These are phyloP conservation scores for Eimeria acervulina DNA, from an alignment of 169 alveolate genomes.

Conservation along the genomic window DNA sequence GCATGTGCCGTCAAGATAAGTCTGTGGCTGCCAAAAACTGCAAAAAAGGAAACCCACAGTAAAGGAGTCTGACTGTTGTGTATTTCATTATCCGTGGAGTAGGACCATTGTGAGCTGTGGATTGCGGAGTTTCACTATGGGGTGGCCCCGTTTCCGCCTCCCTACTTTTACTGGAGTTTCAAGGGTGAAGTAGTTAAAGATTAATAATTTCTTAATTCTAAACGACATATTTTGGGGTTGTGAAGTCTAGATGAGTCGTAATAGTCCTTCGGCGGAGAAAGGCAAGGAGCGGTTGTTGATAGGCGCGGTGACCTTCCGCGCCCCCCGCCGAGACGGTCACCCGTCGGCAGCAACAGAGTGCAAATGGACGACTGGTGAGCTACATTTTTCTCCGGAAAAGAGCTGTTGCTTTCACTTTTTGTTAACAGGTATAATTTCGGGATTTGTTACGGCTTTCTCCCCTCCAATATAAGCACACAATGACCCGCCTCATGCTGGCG, in stretches of 20 bases:
- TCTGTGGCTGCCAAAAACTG: not conserved
- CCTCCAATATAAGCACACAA: not conserved
- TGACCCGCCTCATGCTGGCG: constrained; percentile 81
- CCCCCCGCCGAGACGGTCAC: constrained; percentile 72
- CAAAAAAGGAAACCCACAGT: not conserved
- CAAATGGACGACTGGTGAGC: not conserved
- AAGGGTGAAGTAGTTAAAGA: not conserved
- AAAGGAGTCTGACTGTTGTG: not conserved
- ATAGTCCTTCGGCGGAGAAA: constrained; percentile 46
- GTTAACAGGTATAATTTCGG: constrained; percentile 57
- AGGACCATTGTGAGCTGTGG: not conserved
- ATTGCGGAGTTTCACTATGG: not conserved
- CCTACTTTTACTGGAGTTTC: not conserved
- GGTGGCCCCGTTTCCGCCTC: not conserved
- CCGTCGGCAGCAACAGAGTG: constrained; percentile 24
- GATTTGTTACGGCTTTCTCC: not conserved
- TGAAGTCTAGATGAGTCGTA: not conserved
- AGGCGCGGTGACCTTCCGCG: constrained; percentile 70
- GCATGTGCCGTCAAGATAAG: not conserved
- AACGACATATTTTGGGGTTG: not conserved
- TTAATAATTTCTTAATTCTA: not conserved
- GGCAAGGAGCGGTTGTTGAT: constrained; percentile 73
- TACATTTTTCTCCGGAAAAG: constrained; percentile 56
- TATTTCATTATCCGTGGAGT: not conserved
- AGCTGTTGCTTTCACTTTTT: not conserved